Conservation (phyloP, 345 rosid genomes). For the Eucalyptus rudis region DNA sequence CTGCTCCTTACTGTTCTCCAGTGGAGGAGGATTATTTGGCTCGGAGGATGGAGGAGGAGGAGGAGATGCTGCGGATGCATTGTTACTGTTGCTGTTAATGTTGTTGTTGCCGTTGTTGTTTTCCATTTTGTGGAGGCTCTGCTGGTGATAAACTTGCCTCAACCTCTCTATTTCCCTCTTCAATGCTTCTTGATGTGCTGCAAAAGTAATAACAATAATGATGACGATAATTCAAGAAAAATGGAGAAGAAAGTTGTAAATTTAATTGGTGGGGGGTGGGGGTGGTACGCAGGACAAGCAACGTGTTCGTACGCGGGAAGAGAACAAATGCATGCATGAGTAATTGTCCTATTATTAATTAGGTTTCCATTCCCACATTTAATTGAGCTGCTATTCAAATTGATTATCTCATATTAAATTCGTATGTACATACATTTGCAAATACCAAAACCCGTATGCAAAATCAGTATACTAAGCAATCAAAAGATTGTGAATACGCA, state of each 20-base stretch:
- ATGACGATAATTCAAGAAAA: neutral
- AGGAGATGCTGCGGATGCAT: neutral
- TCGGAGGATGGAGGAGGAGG: slow-evolving; percentile 4
- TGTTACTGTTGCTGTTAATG: neutral
- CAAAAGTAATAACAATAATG: neutral
- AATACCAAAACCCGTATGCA: neutral
- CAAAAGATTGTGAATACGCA: neutral
- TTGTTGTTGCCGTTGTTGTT: neutral
- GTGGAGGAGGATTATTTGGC: neutral
- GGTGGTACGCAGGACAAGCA: neutral
- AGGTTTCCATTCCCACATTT: neutral
- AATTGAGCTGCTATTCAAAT: neutral
- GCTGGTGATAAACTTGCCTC: slow-evolving; percentile 60
- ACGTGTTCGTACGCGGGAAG: neutral
- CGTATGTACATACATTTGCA: neutral
- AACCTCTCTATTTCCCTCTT: slow-evolving; percentile 88
- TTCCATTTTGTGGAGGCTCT: slow-evolving; percentile 31
- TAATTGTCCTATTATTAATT: neutral
- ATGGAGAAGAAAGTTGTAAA: neutral
- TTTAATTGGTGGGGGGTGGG: neutral
- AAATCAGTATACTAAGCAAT: neutral
- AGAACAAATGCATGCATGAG: neutral
- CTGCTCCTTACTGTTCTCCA: slow-evolving; percentile 11
- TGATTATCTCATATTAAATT: neutral
- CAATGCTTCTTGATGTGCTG: slow-evolving; percentile 82